A percentile compares a stretch with the other conserved stretches of the same genome.
These are phyloP conservation scores for Vigna reflexopilosa DNA, from an alignment of 306 rosid genomes.

Conservation along the genomic window DNA sequence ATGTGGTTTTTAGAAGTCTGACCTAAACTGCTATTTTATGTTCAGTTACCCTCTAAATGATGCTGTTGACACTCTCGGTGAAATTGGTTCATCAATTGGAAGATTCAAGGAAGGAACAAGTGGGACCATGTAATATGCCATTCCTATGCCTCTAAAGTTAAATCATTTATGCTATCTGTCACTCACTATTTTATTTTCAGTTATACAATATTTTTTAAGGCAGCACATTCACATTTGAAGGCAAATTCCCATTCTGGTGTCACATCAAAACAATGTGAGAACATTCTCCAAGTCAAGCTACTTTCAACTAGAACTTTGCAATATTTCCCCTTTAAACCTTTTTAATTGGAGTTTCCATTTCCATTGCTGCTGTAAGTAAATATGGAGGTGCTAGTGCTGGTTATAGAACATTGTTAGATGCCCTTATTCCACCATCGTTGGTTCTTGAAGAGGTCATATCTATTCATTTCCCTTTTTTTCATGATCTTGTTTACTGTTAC, in stretches of 20 bases:
- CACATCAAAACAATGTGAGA: constrained; percentile 66
- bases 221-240: constrained; percentile 75
- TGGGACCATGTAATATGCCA: constrained; percentile 79
- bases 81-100: no score
- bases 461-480: constrained; percentile 35
- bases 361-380: constrained; percentile 82
- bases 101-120: constrained; percentile 98
- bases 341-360: constrained; percentile 20
- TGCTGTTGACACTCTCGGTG: no score
- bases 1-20: no score
- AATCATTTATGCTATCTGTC: constrained; percentile 25
- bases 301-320: constrained; percentile 19
- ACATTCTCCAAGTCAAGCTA: constrained; percentile 37
- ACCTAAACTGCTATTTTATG: no score
- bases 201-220: constrained; percentile 76
- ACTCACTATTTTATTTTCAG: no score
- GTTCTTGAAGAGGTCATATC: constrained; percentile 75
- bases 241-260: constrained; percentile 56
- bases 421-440: constrained; percentile 84
- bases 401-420: constrained; percentile 89
- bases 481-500: constrained; percentile 31
- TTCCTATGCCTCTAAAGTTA: no score
- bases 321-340: constrained; percentile 12
- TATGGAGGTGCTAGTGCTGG: constrained; percentile 99
- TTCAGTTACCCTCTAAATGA: no score